Percentiles rank a stretch among this genome's conserved stretches.
Evolutionary conservation across 495 filamentous ascomycete genomes (phyloP).

Genomic region (Symbiotaphrina buchneri): DNA sequence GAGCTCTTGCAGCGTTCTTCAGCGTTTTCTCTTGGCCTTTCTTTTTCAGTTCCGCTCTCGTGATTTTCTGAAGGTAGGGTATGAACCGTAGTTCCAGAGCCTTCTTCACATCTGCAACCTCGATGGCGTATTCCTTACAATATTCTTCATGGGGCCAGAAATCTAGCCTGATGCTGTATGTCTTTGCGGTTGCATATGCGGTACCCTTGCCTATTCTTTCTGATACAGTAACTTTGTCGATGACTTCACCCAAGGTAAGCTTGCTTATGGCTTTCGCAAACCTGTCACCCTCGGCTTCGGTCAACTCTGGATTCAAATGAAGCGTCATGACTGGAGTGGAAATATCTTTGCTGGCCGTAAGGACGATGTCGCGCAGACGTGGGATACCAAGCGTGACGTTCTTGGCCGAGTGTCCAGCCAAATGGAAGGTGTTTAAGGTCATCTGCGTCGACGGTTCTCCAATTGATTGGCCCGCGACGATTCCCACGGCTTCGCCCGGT

Average conservation of each 20-base stretch:
- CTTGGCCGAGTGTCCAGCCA: slow-evolving; percentile 93
- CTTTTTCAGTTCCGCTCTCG: slow-evolving; percentile 58
- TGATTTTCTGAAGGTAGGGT: slow-evolving; percentile 37
- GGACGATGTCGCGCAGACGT: slow-evolving; percentile 88
- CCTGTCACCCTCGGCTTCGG: slow-evolving; percentile 40
- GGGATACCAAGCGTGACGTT: slow-evolving; percentile 99
- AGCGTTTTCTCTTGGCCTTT: slow-evolving; percentile 41
- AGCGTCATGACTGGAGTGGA: slow-evolving; percentile 87
- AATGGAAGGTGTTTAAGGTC: slow-evolving; percentile 99
- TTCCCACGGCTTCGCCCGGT: slow-evolving; percentile 91
- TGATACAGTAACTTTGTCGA: slow-evolving; percentile 59
- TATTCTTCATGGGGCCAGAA: slow-evolving; percentile 80
- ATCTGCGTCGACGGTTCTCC: slow-evolving; percentile 97
- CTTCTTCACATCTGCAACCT: slow-evolving; percentile 44
- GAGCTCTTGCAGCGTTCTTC: slow-evolving; percentile 45
- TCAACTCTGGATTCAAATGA: slow-evolving; percentile 47
- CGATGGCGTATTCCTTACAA: slow-evolving; percentile 61
- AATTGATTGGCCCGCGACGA: slow-evolving; percentile 89
- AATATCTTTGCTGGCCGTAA: slow-evolving; percentile 80
- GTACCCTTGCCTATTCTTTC: slow-evolving; percentile 51
- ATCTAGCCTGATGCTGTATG: slow-evolving; percentile 57
- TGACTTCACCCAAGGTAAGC: slow-evolving; percentile 64
- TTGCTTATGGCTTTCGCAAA: slow-evolving; percentile 89
- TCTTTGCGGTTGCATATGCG: slow-evolving; percentile 47
- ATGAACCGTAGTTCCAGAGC: slow-evolving; percentile 68